phyloP scores from a whole-genome alignment of 257 asterid genomes.

The Paulownia fortunei region DNA sequence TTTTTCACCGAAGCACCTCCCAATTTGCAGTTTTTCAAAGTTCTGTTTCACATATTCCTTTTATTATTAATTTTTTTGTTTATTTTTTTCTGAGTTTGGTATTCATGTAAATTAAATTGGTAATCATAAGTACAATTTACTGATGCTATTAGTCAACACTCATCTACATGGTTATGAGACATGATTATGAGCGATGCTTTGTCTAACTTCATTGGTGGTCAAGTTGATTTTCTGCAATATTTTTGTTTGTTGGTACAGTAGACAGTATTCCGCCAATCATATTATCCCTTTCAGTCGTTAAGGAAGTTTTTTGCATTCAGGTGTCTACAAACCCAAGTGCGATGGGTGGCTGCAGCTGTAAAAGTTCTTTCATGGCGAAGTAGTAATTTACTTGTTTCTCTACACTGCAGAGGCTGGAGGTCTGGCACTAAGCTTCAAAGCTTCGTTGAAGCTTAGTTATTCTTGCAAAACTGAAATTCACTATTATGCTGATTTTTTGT shows the following conservation, averaged over 20 bases:
- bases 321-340: constrained; percentile 77
- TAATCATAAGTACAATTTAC: too few relatives aligned
- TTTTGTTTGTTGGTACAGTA: neutral
- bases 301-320: constrained; percentile 31
- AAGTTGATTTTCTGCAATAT: neutral
- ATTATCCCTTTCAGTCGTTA: neutral
- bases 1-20: too few relatives aligned
- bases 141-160: constrained; percentile 24
- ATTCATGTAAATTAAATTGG: too few relatives aligned
- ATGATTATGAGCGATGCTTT: neutral
- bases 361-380: constrained; percentile 67
- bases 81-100: too few relatives aligned
- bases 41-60: too few relatives aligned
- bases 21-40: too few relatives aligned
- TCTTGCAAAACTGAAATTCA: neutral
- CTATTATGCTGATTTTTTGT: constrained; percentile 21
- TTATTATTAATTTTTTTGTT: too few relatives aligned
- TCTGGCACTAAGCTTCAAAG: neutral
- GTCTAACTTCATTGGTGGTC: neutral
- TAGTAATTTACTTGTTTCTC: constrained; percentile 12
- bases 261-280: neutral
- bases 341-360: constrained; percentile 83
- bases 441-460: neutral
- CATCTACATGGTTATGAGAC: constrained; percentile 11
- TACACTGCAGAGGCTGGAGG: neutral